These are phyloP conservation scores for Cordyceps tenuipes DNA, from an alignment of 2,329 filamentous ascomycete genomes.

Conservation along the genomic window DNA sequence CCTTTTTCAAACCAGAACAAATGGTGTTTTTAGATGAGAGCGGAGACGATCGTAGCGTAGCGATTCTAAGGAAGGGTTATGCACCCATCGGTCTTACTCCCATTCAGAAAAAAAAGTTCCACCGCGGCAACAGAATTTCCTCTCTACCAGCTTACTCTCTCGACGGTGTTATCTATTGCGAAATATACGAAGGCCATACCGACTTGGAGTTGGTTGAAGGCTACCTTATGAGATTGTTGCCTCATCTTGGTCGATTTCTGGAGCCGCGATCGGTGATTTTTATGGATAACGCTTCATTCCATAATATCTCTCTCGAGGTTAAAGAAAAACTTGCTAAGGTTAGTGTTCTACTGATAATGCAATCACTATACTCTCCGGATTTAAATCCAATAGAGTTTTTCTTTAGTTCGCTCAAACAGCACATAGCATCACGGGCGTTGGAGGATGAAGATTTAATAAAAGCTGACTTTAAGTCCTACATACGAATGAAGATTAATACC, in stretches of 20 bases:
- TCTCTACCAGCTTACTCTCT: slow-evolving; percentile 11
- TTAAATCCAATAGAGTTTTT: slow-evolving; percentile 14
- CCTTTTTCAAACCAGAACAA: background rate
- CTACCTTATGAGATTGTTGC: too few species aligned
- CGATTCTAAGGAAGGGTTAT: slow-evolving; percentile 7
- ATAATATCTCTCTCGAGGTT: too few species aligned
- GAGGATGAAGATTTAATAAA: slow-evolving; percentile 16
- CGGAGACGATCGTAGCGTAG: slow-evolving; percentile 10
- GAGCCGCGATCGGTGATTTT: too few species aligned
- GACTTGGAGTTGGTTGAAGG: background rate
- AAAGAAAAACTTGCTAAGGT: slow-evolving; percentile 4
- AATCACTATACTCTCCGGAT: slow-evolving; percentile 13
- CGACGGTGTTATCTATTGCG: background rate
- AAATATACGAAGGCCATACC: background rate
- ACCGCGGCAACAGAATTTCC: slow-evolving; percentile 10
- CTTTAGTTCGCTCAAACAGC: slow-evolving; percentile 15
- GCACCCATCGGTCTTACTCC: slow-evolving; percentile 11
- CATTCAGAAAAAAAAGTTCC: slow-evolving; percentile 9
- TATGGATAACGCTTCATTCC: too few species aligned
- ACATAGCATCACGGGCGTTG: slow-evolving; percentile 13
- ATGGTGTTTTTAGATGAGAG: slow-evolving; percentile 14
- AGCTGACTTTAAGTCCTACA: slow-evolving; percentile 17
- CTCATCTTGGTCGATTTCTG: too few species aligned
- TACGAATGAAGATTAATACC: slow-evolving; percentile 16
- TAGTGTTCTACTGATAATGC: slow-evolving; percentile 13